A percentile compares a stretch with the other conserved stretches of the same genome.
These are phyloP conservation scores for Areca catechu DNA, from an alignment of 176 grass and related monocot genomes.

Conservation along the genomic window DNA sequence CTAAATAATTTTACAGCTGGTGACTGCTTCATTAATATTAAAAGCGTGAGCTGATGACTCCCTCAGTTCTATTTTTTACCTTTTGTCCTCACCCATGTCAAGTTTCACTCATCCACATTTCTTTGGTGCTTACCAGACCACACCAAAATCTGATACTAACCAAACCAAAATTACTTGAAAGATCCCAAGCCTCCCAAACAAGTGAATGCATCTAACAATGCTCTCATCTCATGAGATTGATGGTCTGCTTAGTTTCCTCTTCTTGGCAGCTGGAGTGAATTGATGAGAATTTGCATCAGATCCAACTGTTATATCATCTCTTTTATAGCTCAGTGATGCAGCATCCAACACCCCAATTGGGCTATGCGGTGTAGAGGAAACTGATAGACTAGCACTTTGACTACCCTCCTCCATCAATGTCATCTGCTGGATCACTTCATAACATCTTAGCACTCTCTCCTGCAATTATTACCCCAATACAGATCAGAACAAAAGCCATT, in stretches of 20 bases:
- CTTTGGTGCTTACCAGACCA: too few species aligned
- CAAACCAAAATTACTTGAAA: background rate
- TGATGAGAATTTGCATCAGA: slow-evolving; percentile 43
- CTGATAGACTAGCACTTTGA: slow-evolving; percentile 19
- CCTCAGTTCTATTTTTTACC: too few species aligned
- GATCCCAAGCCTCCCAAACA: background rate
- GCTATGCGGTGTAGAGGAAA: slow-evolving; percentile 34
- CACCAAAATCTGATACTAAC: too few species aligned
- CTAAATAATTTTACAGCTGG: too few species aligned
- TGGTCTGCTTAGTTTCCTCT: slow-evolving; percentile 40
- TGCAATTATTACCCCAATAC: slow-evolving; percentile 2
- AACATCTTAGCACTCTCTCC: slow-evolving; percentile 56
- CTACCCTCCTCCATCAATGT: slow-evolving; percentile 36
- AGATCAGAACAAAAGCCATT: background rate
- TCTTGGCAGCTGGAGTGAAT: slow-evolving; percentile 48
- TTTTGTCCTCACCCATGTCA: too few species aligned
- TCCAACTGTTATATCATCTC: slow-evolving; percentile 34
- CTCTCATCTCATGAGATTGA: slow-evolving; percentile 6
- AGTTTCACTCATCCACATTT: too few species aligned
- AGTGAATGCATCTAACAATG: background rate
- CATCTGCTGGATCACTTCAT: slow-evolving; percentile 45
- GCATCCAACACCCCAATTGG: slow-evolving; percentile 64
- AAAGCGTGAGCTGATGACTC: too few species aligned
- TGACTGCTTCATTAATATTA: too few species aligned
- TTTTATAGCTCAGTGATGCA: slow-evolving; percentile 41